Base-by-base conservation (phyloP, 2,329 filamentous ascomycete species). In the Colletotrichum spinosum region DNA sequence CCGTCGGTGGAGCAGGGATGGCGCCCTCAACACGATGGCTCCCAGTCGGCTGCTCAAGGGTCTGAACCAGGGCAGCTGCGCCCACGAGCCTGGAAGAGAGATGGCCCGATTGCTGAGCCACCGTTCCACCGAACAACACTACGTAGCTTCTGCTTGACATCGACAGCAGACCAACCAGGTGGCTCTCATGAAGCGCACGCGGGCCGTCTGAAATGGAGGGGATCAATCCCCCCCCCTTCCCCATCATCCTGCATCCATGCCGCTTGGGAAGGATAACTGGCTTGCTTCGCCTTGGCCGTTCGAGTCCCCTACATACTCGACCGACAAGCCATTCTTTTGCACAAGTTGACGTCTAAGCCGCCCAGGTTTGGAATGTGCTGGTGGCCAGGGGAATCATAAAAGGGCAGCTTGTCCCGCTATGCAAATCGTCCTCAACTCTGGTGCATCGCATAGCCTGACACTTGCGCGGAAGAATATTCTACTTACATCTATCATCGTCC, bases 51-150 rank as follows among this genome's bases (percentile, higher is more conserved):
- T 13, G 8, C 42, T 15, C 58, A 65, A 53, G 62, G 62, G 33
- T 62, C 37, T 42, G 15, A 62, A 65, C 58, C 62, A 65, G 58
- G 62, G 62, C 58, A 65, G 62, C 58, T 56, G 46, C 44, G 53
- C 53, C 53, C 41, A 57, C 39, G 58, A 53, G 51, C 57, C 46
- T 65, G 56, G 50, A 55, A 63, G 48, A 17, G 25, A 37, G 41
- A 42, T 11, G 39, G 37, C 38, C 8, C 11, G 38, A 45, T n/a
- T 37, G 44, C 61, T 54, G 38, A 50, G 56, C 57, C 62, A 55
- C 62, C 34, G 6, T 41, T 34, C 53, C 35, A 55, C 45, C 8
- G 11, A 15, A 33, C 44, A 49, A 42, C 51, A 44, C 58, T 37
- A 50, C 44, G n/a, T 17, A 46, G 44, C 10, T 2, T 25, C 13